A percentile compares a stretch with the other conserved stretches of the same genome.
phyloP scores from a whole-genome alignment of 1,284 basidiomycete species.

The Cystobasidiaceae sp. region DNA sequence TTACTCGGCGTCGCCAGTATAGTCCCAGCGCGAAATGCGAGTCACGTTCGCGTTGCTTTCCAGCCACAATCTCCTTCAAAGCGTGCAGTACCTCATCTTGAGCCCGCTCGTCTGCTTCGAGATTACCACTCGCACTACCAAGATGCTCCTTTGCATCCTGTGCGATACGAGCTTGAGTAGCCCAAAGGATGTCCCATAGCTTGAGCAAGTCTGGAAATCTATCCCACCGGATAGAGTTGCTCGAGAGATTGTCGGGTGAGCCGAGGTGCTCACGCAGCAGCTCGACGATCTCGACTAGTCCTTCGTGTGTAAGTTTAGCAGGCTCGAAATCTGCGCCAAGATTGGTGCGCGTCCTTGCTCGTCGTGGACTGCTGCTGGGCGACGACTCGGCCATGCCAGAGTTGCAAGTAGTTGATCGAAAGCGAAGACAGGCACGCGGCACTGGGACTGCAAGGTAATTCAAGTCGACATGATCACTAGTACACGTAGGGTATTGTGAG shows the following conservation, averaged over 20 bases:
- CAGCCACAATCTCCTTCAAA: not conserved
- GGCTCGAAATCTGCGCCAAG: not conserved
- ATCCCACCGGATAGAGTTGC: not conserved
- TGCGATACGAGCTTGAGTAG: not conserved
- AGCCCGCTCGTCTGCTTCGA: no score
- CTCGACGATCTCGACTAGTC: not conserved
- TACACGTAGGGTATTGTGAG: no score
- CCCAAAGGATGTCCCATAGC: constrained; percentile 9
- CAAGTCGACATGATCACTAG: no score
- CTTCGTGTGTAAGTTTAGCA: not conserved
- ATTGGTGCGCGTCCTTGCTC: not conserved
- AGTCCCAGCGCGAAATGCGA: not conserved
- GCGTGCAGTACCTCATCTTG: not conserved
- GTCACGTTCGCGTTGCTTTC: constrained; percentile 7
- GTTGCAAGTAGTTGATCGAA: no score
- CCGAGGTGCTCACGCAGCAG: not conserved
- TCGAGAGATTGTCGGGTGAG: not conserved
- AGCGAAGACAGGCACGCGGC: no score
- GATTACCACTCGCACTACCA: no score
- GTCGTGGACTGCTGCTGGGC: not conserved
- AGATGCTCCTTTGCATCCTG: constrained; percentile 1
- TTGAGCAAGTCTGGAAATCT: constrained; percentile 4
- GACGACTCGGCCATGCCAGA: no score
- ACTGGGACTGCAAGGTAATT: no score
- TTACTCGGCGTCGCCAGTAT: constrained; percentile 12